Percentiles rank a stretch among this genome's conserved stretches.
Conservation (phyloP, 768 basidiomycete genomes). For the Termitomyces sp. region DNA sequence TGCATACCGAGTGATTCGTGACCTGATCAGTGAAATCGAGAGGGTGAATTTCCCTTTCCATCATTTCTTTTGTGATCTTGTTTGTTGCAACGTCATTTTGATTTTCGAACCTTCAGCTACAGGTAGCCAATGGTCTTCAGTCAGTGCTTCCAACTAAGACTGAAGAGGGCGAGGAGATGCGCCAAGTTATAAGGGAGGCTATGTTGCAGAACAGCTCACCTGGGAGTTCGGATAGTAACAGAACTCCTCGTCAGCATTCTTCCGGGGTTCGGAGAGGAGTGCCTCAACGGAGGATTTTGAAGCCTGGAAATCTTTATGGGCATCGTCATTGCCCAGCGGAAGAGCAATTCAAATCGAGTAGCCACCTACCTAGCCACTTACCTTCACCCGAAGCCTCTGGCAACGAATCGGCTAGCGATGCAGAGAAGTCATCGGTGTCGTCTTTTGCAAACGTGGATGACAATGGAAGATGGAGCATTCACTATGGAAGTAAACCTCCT, state of each 20-base stretch:
- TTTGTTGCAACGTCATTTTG: slow-evolving; percentile 3
- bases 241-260: slow-evolving; percentile 15
- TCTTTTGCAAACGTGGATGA: neutral
- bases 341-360: neutral
- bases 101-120: slow-evolving; percentile 7
- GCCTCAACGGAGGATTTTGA: neutral
- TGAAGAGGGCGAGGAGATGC: slow-evolving; percentile 17
- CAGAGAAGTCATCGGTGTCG: slow-evolving; percentile 1
- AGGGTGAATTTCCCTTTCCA: slow-evolving; percentile 15
- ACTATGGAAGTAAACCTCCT: slow-evolving; percentile 31
- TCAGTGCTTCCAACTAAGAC: neutral
- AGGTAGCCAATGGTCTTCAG: neutral
- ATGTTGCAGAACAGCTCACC: slow-evolving; percentile 7
- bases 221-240: slow-evolving; percentile 13
- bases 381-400: slow-evolving; percentile 3
- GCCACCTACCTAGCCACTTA: neutral
- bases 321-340: neutral
- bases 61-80: neutral
- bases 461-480: slow-evolving; percentile 30
- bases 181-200: slow-evolving; percentile 19
- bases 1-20: slow-evolving; percentile 32
- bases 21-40: slow-evolving; percentile 37
- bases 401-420: slow-evolving; percentile 4
- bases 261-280: neutral
- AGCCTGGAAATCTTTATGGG: neutral